Evolutionary conservation across 371 early-diverging fungal species (phyloP), one percentile per base, ranked within the genome.

Genomic region (Scutellospora calospora): DNA sequence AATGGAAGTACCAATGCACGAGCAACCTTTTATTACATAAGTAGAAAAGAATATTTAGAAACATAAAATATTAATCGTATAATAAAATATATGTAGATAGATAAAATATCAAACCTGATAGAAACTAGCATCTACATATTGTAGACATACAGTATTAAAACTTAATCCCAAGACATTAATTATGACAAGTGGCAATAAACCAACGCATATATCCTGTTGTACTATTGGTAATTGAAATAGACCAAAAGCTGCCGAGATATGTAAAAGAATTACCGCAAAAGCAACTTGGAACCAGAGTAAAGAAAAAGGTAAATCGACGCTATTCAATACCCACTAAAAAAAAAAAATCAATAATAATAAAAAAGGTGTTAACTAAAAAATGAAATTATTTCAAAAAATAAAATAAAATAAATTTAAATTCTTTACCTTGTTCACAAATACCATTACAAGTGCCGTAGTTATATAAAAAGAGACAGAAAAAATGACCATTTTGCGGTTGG

Each of bases 1-100:
- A 91, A 85, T 11, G 91, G 91, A 22, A 91, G 82, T 35, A 90
- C 87, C 65, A 91, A 81, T 3, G 88, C 86, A 52, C 91, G 87
- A 35, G 90, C 91, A 68, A 90, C 85, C 62, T 62, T 29, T 62
- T 12, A 9, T 49, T 57, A n/a, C n/a, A 45, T 62, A 62, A 62
- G 83, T 81, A 59, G 11, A 35, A n/a, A 31, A 22, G 29, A 57
- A 5, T 16, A 63, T 35, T 11, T 69, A 22, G 69, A 73, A 18
- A n/a, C 18, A 80, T 38, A 14, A 52, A 22, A 72, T 12, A 54
- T 18, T 25, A 6, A 22, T 25, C 33, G 9, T 3, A 27, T 66
- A 38, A 54, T 20, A 68, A 31, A 55, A 27, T 18, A 49, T 11
- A 41, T 71, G 20, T 25, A 71, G 14, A 6, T 60, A 16, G 18